Conservation (phyloP, 164 flowering plant species). For the Cinnamomum micranthum region DNA sequence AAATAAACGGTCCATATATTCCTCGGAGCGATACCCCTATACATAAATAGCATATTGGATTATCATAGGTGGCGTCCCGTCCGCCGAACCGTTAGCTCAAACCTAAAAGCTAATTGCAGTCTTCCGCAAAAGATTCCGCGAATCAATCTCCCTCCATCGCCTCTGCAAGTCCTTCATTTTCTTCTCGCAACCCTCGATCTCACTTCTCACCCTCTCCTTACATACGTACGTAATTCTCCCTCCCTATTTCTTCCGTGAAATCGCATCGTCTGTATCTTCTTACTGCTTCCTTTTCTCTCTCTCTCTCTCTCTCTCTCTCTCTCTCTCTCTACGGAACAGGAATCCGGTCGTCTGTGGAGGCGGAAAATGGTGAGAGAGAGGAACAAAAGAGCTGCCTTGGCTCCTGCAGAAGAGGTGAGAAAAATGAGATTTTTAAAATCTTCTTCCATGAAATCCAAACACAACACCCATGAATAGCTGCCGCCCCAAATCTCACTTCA, state of each 20-base stretch:
- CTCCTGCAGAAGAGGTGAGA: conserved; percentile 58
- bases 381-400: conserved; percentile 40
- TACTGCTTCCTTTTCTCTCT: not conserved
- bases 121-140: not conserved
- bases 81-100: no score
- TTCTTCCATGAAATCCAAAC: no score
- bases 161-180: not conserved
- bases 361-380: conserved; percentile 50
- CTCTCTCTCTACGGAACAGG: not conserved
- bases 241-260: not conserved
- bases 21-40: no score
- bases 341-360: not conserved
- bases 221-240: not conserved
- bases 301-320: not conserved
- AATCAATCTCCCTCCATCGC: conserved; percentile 3
- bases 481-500: no score
- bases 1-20: no score
- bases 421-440: not conserved
- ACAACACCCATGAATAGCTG: no score
- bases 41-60: no score
- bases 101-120: no score
- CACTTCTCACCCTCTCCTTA: not conserved
- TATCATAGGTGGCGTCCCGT: no score
- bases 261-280: not conserved
- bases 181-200: conserved; percentile 5